Evolutionary conservation across 257 asterid genomes (phyloP).

Genomic region (Henckelia pumila): DNA sequence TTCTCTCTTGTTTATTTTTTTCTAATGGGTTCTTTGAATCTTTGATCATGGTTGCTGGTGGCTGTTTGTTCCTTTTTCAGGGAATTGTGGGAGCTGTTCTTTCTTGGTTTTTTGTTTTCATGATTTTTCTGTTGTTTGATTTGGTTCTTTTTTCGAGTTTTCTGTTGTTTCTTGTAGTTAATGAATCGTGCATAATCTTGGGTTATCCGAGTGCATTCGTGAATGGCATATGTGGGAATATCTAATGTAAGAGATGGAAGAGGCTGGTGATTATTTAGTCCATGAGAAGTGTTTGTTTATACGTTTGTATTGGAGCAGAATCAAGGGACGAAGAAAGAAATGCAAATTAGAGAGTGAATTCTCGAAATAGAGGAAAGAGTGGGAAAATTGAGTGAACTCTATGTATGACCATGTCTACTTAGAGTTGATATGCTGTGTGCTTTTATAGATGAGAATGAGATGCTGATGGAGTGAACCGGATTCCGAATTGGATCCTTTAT

Average conservation of each 20-base stretch:
- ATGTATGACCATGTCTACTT: no score
- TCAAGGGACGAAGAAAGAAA: background rate
- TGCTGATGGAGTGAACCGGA: background rate
- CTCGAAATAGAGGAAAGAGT: background rate
- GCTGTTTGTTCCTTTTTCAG: background rate
- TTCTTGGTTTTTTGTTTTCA: background rate
- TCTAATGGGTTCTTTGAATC: background rate
- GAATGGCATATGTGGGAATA: background rate
- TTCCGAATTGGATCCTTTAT: background rate
- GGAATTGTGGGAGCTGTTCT: background rate
- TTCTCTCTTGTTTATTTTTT: background rate
- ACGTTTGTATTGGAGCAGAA: background rate
- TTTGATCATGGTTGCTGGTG: background rate
- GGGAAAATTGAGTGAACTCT: background rate
- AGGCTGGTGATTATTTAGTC: background rate
- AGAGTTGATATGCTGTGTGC: background rate
- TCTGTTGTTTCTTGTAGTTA: conserved; percentile 11
- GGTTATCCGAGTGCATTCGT: background rate
- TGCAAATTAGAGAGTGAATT: no score
- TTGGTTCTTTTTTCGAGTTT: background rate
- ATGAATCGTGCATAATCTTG: background rate
- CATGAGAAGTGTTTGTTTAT: background rate
- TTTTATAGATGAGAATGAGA: background rate
- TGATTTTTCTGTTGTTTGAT: background rate
- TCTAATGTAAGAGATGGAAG: background rate